Percentiles rank a stretch among this genome's conserved stretches.
Conservation (phyloP, 1,284 basidiomycete genomes). For the Gomphus bonarii region DNA sequence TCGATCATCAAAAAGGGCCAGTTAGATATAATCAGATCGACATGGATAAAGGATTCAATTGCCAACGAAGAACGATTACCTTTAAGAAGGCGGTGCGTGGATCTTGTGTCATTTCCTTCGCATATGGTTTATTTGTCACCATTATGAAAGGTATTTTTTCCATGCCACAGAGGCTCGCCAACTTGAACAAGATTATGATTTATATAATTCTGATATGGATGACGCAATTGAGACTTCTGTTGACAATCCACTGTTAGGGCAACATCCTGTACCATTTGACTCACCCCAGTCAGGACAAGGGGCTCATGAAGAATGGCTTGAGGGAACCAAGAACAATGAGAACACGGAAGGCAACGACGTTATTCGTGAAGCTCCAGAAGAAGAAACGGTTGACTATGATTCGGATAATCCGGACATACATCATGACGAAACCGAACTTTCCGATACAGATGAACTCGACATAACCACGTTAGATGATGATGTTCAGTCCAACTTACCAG, state of each 20-base stretch:
- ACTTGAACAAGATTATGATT: conserved; percentile 41
- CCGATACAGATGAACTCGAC: conserved; percentile 5
- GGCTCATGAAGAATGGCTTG: conserved; percentile 34
- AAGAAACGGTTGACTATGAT: conserved; percentile 9
- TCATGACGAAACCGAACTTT: neutral
- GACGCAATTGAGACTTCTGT: conserved; percentile 12
- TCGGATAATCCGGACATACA: conserved; percentile 1
- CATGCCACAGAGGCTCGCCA: conserved; percentile 46
- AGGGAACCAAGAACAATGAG: conserved; percentile 15
- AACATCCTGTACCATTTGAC: neutral
- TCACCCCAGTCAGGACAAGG: conserved; percentile 13
- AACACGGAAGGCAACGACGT: neutral
- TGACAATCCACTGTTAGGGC: conserved; percentile 19
- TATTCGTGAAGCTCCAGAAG: conserved; percentile 1
- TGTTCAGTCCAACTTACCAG: neutral
- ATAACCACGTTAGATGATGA: neutral
- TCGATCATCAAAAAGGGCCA: conserved; percentile 13
- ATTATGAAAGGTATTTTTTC: conserved; percentile 57
- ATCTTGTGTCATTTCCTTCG: neutral
- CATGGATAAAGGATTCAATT: conserved; percentile 30
- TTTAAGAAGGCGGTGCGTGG: conserved; percentile 52
- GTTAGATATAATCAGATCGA: conserved; percentile 7
- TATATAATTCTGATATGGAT: conserved; percentile 33
- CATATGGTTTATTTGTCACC: neutral
- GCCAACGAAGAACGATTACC: conserved; percentile 43